Evolutionary conservation across 2,329 filamentous ascomycete genomes (phyloP).

Genomic region (Didymella keratinophila): DNA sequence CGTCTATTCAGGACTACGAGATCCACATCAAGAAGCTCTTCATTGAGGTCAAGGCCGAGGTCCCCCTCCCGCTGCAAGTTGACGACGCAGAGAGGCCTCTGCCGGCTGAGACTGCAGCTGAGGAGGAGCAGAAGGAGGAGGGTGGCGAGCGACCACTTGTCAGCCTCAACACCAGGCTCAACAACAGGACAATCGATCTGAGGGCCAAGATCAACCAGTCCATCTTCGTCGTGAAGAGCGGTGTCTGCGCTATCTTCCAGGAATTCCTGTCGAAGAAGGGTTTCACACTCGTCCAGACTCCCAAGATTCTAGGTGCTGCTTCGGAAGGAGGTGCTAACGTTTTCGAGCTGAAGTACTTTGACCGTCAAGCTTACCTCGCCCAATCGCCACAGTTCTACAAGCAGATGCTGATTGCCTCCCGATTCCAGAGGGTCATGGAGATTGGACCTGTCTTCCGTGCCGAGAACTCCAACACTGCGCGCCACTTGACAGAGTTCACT

Average conservation of each 20-base stretch:
- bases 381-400: slow-evolving; percentile 89
- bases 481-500: slow-evolving; percentile 88
- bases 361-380: slow-evolving; percentile 78
- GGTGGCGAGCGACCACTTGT: slow-evolving; percentile 72
- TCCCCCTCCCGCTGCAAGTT: slow-evolving; percentile 67
- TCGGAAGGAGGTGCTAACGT: slow-evolving; percentile 94
- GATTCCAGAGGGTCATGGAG: slow-evolving; percentile 78
- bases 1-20: slow-evolving; percentile 80
- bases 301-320: slow-evolving; percentile 86
- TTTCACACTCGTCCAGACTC: slow-evolving; percentile 87
- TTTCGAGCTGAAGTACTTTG: slow-evolving; percentile 90
- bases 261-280: slow-evolving; percentile 78
- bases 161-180: slow-evolving; percentile 81
- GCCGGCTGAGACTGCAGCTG: slow-evolving; percentile 57
- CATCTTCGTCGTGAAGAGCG: slow-evolving; percentile 75
- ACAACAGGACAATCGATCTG: slow-evolving; percentile 93
- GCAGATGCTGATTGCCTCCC: slow-evolving; percentile 83
- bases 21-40: slow-evolving; percentile 89
- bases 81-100: slow-evolving; percentile 61
- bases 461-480: slow-evolving; percentile 84
- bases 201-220: slow-evolving; percentile 90
- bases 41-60: slow-evolving; percentile 71
- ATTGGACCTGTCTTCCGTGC: slow-evolving; percentile 84
- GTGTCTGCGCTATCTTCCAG: slow-evolving; percentile 73
- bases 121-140: slow-evolving; percentile 60